Conservation (phyloP, 768 basidiomycete genomes). For the Serpula lacrymans region DNA sequence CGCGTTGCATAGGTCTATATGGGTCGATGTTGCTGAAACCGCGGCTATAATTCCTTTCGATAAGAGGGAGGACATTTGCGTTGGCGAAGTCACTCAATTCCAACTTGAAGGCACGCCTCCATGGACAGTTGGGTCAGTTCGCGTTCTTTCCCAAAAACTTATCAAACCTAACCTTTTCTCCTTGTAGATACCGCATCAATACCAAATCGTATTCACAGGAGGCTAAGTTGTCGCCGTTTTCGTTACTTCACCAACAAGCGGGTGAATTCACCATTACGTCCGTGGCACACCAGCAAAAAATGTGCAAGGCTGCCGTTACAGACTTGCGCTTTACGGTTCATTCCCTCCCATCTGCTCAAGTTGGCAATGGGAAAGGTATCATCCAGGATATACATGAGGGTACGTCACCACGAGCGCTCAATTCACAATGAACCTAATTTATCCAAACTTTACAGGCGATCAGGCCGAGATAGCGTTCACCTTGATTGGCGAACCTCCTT, state of each 20-base stretch:
- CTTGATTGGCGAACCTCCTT: constrained; percentile 88
- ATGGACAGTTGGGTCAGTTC: constrained; percentile 78
- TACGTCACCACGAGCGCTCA: constrained; percentile 24
- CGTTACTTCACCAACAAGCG: constrained; percentile 74
- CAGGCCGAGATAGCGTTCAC: constrained; percentile 93
- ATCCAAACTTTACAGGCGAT: constrained; percentile 50
- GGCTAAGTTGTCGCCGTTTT: constrained; percentile 78
- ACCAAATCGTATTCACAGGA: constrained; percentile 71
- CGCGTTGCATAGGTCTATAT: constrained; percentile 56
- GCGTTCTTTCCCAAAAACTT: constrained; percentile 1
- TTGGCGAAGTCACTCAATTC: constrained; percentile 87
- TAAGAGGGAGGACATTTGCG: constrained; percentile 77
- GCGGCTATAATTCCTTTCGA: constrained; percentile 89
- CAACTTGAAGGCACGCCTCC: constrained; percentile 92
- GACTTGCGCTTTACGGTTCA: constrained; percentile 76
- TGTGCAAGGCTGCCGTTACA: constrained; percentile 79
- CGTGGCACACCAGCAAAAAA: constrained; percentile 89
- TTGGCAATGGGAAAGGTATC: constrained; percentile 79
- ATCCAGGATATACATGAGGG: constrained; percentile 91
- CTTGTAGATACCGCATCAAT: constrained; percentile 72
- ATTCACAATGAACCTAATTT: background rate
- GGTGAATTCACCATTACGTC: constrained; percentile 86
- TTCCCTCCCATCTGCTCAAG: constrained; percentile 81
- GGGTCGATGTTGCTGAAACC: constrained; percentile 95
- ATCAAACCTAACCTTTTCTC: constrained; percentile 2